These are phyloP conservation scores for Dactylellina parvicollis DNA, from an alignment of 2,329 filamentous ascomycete genomes.

Conservation along the genomic window DNA sequence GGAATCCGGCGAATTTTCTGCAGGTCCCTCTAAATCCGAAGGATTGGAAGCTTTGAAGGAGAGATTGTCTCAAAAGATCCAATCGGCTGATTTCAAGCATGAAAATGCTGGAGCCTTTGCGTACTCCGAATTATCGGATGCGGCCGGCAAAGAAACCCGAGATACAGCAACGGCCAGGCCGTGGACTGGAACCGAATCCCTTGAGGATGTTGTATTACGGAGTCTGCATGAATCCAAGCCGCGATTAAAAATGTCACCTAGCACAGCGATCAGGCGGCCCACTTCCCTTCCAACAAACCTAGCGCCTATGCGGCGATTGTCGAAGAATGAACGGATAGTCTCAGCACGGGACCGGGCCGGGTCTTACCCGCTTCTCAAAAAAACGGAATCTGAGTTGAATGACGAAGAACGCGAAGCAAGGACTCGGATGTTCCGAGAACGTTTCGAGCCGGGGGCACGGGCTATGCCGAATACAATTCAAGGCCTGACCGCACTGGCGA, in stretches of 20 bases:
- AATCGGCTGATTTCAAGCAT: slow-evolving; percentile 67
- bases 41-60: slow-evolving; percentile 70
- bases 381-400: slow-evolving; percentile 69
- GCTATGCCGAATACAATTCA: slow-evolving; percentile 79
- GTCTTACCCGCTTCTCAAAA: slow-evolving; percentile 66
- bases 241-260: slow-evolving; percentile 69
- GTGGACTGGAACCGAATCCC: slow-evolving; percentile 81
- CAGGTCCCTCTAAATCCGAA: slow-evolving; percentile 1
- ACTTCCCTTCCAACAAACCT: slow-evolving; percentile 51
- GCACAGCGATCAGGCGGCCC: slow-evolving; percentile 55
- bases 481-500: slow-evolving; percentile 83
- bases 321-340: slow-evolving; percentile 61
- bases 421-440: slow-evolving; percentile 78
- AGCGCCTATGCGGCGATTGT: slow-evolving; percentile 33
- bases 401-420: slow-evolving; percentile 78
- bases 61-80: slow-evolving; percentile 68
- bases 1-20: slow-evolving; percentile 26
- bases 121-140: slow-evolving; percentile 65
- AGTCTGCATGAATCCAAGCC: slow-evolving; percentile 86
- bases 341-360: slow-evolving; percentile 69
- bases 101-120: slow-evolving; percentile 66
- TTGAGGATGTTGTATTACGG: slow-evolving; percentile 79
- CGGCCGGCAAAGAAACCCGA: slow-evolving; percentile 74
- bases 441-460: slow-evolving; percentile 78
- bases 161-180: slow-evolving; percentile 73